Evolutionary conservation across 164 flowering plant species (phyloP), one percentile per base, ranked within the genome.

Genomic region (Cinnamomum chago): DNA sequence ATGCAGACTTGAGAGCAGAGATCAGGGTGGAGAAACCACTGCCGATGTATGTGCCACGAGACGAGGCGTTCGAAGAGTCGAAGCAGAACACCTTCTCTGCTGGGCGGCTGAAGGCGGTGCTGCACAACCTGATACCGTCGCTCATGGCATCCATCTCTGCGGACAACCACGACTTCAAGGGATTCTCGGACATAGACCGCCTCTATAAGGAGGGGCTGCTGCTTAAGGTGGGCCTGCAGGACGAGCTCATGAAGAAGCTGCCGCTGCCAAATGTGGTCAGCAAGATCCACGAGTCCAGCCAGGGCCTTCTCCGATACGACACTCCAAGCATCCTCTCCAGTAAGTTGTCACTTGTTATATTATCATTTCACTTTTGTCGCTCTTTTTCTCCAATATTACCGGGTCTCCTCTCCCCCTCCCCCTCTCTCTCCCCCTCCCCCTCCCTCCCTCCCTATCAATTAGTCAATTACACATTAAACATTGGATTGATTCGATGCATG

Each of bases 31-130:
- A 95, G 92, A 89, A 92, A 88, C 99, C 99, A 58, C 67, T 81
- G 72, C 99, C 98, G 30, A 82, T 90, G 76, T 95, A 95, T 62
- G 93, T 91, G 55, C 99, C 99, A 0, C 84, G 98, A 67, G 99
- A 95, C 23, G 99, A 95, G 75, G 97, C 90, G 24, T 95, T 95
- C 67, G 99, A 93, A 88, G 97, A 95, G 85, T 78, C 86, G 1
- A 95, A 95, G 74, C 74, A 72, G 58, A 76, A 89, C 64, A 81
- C 97, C 2, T 91, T 93, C 76, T 76, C 89, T 0, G 73, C 82
- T 2, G 88, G 94, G 75, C 84, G 97, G 83, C 87, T 90, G 0
- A 92, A 86, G 76, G 99, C 85, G 0, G 89, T 90, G 62, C 94
- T 96, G 12, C 99, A 94, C 73, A 90, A 88, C 84, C 77, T 96